These are phyloP conservation scores for Panicum virgatum DNA, from an alignment of 202 grass and related monocot species.

Conservation along the genomic window DNA sequence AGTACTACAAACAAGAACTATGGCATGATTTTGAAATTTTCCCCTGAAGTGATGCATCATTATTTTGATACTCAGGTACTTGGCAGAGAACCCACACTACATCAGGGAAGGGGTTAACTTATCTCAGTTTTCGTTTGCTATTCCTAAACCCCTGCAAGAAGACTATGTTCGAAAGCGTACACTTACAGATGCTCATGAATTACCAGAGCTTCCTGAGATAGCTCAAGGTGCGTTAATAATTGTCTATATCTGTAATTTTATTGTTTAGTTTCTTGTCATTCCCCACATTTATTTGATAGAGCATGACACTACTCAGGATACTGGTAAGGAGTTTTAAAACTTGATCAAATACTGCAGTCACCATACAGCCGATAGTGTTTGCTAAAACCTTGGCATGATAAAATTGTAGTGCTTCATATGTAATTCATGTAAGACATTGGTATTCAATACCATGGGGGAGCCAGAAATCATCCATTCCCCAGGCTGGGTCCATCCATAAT, in stretches of 20 bases:
- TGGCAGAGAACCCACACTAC: slow-evolving; percentile 62
- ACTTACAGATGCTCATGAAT: slow-evolving; percentile 29
- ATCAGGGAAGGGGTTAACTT: slow-evolving; percentile 64
- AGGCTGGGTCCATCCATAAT: background rate
- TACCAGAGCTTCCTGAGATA: slow-evolving; percentile 34
- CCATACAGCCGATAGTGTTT: background rate
- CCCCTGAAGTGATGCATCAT: slow-evolving; percentile 15
- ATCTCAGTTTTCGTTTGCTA: slow-evolving; percentile 79
- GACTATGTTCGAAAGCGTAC: slow-evolving; percentile 53
- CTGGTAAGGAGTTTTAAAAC: background rate
- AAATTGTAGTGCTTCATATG: background rate
- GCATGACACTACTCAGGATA: slow-evolving; percentile 18
- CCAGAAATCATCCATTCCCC: background rate
- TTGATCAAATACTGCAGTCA: background rate
- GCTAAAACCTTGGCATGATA: background rate
- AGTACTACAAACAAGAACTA: slow-evolving; percentile 11
- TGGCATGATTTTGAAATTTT: slow-evolving; percentile 21
- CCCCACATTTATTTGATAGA: background rate
- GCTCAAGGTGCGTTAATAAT: slow-evolving; percentile 48
- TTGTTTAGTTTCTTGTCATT: background rate
- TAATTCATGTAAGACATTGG: background rate
- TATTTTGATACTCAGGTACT: slow-evolving; percentile 71
- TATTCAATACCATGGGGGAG: background rate
- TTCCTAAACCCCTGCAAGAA: slow-evolving; percentile 72
- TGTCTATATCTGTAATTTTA: background rate